phyloP scores from a whole-genome alignment of 805 yeast species.

The Candida corydali region DNA sequence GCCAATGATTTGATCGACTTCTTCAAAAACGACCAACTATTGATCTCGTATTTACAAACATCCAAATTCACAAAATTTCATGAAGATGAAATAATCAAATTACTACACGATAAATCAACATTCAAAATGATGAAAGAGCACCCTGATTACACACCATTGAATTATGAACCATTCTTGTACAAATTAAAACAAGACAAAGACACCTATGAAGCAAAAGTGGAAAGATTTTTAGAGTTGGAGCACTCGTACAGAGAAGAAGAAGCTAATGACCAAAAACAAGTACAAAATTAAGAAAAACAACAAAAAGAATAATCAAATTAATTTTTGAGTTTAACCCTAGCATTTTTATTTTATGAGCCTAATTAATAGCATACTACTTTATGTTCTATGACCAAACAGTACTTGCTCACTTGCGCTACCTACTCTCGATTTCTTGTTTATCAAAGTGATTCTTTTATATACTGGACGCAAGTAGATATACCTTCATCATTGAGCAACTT shows the following conservation, averaged over 20 bases:
- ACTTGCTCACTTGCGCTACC: too few relatives aligned
- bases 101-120: slow-evolving; percentile 15
- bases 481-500: not conserved
- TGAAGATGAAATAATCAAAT: slow-evolving; percentile 22
- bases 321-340: too few relatives aligned
- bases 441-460: not conserved
- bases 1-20: slow-evolving; percentile 19
- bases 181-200: slow-evolving; percentile 17
- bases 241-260: slow-evolving; percentile 10
- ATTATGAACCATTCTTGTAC: slow-evolving; percentile 25
- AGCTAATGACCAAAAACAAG: too few relatives aligned
- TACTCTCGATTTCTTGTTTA: too few relatives aligned
- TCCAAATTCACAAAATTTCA: slow-evolving; percentile 24
- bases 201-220: slow-evolving; percentile 25
- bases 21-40: slow-evolving; percentile 22
- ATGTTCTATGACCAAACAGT: too few relatives aligned
- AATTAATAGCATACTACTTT: too few relatives aligned
- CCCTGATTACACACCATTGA: slow-evolving; percentile 28
- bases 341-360: too few relatives aligned
- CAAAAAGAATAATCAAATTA: too few relatives aligned
- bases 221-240: slow-evolving; percentile 15
- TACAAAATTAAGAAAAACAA: too few relatives aligned
- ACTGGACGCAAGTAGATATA: not conserved
- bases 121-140: slow-evolving; percentile 11
- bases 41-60: slow-evolving; percentile 20